These are phyloP conservation scores for Solanum aculeatissimum DNA, from an alignment of 305 asterid species.

Conservation along the genomic window DNA sequence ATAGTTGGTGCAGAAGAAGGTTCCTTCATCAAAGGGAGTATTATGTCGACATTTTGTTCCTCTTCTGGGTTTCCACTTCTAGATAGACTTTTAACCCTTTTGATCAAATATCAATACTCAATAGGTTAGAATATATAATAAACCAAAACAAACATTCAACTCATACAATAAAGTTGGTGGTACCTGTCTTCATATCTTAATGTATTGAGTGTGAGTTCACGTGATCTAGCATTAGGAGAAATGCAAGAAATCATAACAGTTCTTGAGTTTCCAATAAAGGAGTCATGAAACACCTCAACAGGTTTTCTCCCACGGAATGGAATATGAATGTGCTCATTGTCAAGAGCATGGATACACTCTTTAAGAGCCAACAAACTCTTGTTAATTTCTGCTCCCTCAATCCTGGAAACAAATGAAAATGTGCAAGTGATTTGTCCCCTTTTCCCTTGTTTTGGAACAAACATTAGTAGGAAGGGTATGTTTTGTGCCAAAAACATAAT, in stretches of 20 bases:
- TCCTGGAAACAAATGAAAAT: constrained; percentile 37
- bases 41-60: constrained; percentile 46
- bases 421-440: neutral
- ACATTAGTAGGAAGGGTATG: neutral
- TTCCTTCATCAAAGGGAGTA: constrained; percentile 50
- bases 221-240: constrained; percentile 94
- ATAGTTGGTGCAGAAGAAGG: constrained; percentile 32
- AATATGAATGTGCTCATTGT: constrained; percentile 92
- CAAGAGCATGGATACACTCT: constrained; percentile 96
- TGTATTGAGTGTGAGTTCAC: constrained; percentile 95
- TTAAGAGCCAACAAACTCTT: constrained; percentile 91
- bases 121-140: constrained; percentile 6
- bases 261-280: constrained; percentile 95
- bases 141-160: neutral
- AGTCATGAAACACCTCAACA: constrained; percentile 94
- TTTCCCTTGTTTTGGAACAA: neutral
- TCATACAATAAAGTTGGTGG: neutral
- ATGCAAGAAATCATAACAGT: constrained; percentile 97
- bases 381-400: constrained; percentile 97
- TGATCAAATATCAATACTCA: constrained; percentile 5
- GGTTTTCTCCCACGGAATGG: constrained; percentile 98
- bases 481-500: neutral
- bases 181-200: constrained; percentile 95
- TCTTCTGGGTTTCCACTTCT: constrained; percentile 67
- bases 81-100: constrained; percentile 94